Conservation (phyloP, 2,329 filamentous ascomycete species). For the Penicillium hordei region DNA sequence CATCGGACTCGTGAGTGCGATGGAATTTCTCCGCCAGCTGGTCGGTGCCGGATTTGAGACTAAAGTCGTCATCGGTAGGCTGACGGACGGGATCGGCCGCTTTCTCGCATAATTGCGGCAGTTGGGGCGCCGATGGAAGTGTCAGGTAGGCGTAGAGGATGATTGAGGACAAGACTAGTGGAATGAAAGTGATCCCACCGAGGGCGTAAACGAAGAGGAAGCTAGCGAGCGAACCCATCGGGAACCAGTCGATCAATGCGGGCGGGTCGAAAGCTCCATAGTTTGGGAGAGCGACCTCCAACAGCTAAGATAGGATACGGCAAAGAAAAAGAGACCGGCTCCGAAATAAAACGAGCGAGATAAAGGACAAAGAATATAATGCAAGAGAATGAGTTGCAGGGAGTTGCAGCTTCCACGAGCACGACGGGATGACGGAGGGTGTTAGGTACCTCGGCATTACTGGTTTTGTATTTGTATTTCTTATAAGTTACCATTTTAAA, state of each 20-base stretch:
- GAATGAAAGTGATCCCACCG: constrained; percentile 85
- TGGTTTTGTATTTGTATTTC: constrained; percentile 8
- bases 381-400: constrained; percentile 15
- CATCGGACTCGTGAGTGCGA: constrained; percentile 66
- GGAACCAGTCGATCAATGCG: constrained; percentile 34
- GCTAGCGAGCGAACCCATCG: constrained; percentile 48
- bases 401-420: constrained; percentile 20
- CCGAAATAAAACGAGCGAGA: constrained; percentile 9
- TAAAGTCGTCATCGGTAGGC: constrained; percentile 63
- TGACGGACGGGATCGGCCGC: constrained; percentile 43
- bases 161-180: constrained; percentile 63
- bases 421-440: constrained; percentile 20
- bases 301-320: neutral
- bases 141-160: constrained; percentile 68
- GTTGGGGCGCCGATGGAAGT: constrained; percentile 52
- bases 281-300: constrained; percentile 17
- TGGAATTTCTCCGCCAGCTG: constrained; percentile 62
- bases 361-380: constrained; percentile 2
- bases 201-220: constrained; percentile 77
- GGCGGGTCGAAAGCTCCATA: constrained; percentile 36
- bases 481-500: fast-evolving
- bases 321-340: constrained; percentile 21
- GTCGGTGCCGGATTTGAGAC: constrained; percentile 62
- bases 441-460: constrained; percentile 6
- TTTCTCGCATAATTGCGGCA: constrained; percentile 40